phyloP scores from a whole-genome alignment of 345 rosid genomes.

The Aquilaria malaccensis region DNA sequence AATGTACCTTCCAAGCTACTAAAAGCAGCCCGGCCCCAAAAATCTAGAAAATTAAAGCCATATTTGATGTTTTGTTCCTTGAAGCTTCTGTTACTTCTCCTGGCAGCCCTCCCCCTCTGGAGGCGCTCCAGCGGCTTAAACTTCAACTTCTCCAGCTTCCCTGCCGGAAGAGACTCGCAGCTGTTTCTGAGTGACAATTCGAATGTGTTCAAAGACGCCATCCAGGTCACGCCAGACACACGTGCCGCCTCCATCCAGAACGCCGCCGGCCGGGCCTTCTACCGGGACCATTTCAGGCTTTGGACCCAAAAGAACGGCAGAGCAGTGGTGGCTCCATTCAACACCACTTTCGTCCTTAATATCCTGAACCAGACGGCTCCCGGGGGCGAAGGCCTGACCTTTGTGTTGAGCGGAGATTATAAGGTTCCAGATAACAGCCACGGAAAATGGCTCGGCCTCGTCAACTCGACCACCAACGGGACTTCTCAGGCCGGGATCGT shows the following conservation, averaged over 20 bases:
- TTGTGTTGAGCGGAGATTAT: constrained; percentile 27
- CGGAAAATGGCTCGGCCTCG: constrained; percentile 66
- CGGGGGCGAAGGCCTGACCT: constrained; percentile 77
- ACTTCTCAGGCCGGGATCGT: constrained; percentile 26
- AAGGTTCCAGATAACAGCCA: constrained; percentile 30
- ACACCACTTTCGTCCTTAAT: constrained; percentile 48
- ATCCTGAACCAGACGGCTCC: constrained; percentile 28
- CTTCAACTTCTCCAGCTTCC: constrained; percentile 32
- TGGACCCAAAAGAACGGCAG: constrained; percentile 18
- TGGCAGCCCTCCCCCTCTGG: not conserved
- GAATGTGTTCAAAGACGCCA: constrained; percentile 16
- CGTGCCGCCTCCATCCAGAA: constrained; percentile 16
- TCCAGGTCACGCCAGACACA: constrained; percentile 60
- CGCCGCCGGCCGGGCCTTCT: constrained; percentile 33
- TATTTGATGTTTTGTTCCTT: not conserved
- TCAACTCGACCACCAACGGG: constrained; percentile 28
- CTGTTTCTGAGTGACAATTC: constrained; percentile 8
- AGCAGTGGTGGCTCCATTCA: constrained; percentile 30
- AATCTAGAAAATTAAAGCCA: too few relatives aligned
- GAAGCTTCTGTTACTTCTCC: constrained; percentile 14
- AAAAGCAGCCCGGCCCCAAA: too few relatives aligned
- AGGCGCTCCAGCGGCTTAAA: constrained; percentile 10
- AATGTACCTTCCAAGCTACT: too few relatives aligned
- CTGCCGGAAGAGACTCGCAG: not conserved
- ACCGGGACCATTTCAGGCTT: constrained; percentile 30